Percentiles rank a stretch among this genome's conserved stretches.
These are phyloP conservation scores for Verticillium zaregamsianum DNA, from an alignment of 2,329 filamentous ascomycete genomes.

Conservation along the genomic window DNA sequence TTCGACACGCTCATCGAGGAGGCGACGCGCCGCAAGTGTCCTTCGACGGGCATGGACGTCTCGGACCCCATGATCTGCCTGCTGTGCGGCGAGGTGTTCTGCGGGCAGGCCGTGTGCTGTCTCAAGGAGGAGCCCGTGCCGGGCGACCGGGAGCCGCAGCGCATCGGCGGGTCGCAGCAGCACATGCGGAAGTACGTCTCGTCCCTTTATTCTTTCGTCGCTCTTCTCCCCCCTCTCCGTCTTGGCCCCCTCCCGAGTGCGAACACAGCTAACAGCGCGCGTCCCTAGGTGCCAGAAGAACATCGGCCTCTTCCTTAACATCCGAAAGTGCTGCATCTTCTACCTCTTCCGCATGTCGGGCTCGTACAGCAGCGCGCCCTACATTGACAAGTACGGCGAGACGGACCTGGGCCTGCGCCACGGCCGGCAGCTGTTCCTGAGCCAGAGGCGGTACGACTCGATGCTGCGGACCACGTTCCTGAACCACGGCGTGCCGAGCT, in stretches of 20 bases:
- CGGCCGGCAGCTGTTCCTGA: conserved; percentile 84
- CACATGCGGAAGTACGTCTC: conserved; percentile 75
- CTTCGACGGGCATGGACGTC: conserved; percentile 85
- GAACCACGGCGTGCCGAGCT: conserved; percentile 78
- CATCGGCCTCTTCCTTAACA: conserved; percentile 92
- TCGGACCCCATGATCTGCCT: conserved; percentile 89
- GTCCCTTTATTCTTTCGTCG: neutral
- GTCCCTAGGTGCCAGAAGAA: conserved; percentile 72
- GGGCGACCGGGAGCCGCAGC: conserved; percentile 33
- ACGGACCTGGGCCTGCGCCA: conserved; percentile 86
- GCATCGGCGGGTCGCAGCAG: conserved; percentile 81
- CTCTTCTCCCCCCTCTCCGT: too few species aligned
- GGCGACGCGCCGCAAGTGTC: conserved; percentile 77
- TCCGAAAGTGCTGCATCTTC: conserved; percentile 89
- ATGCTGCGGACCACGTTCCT: conserved; percentile 84
- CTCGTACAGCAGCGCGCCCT: conserved; percentile 82
- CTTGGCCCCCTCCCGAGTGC: neutral
- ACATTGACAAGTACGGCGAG: conserved; percentile 94
- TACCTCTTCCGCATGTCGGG: conserved; percentile 81
- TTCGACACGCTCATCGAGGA: conserved; percentile 93
- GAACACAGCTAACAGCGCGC: conserved; percentile 17
- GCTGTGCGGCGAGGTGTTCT: conserved; percentile 96
- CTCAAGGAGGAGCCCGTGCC: conserved; percentile 55
- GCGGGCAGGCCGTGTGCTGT: conserved; percentile 90
- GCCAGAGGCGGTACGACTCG: conserved; percentile 89